Evolutionary conservation across 73 alveolate genomes (phyloP).

Genomic region (Paramecium tetraurelia): DNA sequence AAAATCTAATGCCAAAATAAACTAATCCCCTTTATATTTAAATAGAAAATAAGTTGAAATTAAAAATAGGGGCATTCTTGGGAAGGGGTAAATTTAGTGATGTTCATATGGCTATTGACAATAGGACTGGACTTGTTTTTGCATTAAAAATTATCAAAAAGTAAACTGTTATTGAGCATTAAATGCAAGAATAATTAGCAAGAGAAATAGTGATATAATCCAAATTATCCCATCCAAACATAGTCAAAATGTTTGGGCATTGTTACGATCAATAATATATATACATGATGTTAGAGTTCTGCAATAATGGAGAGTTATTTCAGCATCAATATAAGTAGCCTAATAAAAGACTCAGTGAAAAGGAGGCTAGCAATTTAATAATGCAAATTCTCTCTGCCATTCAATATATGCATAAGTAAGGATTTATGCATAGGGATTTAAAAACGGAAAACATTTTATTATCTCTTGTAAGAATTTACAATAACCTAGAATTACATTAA

Average conservation of each 20-base stretch:
- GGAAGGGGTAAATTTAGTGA: conserved; percentile 39
- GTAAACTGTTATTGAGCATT: neutral
- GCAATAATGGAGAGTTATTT: conserved; percentile 8
- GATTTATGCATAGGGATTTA: conserved; percentile 78
- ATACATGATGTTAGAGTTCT: conserved; percentile 19
- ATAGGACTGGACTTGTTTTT: neutral
- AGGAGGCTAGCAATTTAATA: neutral
- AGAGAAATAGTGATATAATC: neutral
- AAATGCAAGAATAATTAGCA: neutral
- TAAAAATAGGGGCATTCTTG: neutral
- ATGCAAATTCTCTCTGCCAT: conserved; percentile 68
- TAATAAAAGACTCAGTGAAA: neutral
- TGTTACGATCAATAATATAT: neutral
- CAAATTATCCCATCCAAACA: neutral
- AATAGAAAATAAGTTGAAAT: neutral
- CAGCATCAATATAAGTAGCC: neutral
- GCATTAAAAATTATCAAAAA: conserved; percentile 3
- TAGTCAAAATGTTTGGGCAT: conserved; percentile 16
- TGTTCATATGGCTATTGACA: neutral
- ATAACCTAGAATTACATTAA: conserved; percentile 38
- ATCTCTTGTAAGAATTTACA: neutral
- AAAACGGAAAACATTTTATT: conserved; percentile 58
- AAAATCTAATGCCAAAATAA: neutral
- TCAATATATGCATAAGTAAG: conserved; percentile 73
- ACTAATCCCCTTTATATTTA: neutral